Conservation (phyloP, 345 rosid genomes). For the Brassica carinata region DNA sequence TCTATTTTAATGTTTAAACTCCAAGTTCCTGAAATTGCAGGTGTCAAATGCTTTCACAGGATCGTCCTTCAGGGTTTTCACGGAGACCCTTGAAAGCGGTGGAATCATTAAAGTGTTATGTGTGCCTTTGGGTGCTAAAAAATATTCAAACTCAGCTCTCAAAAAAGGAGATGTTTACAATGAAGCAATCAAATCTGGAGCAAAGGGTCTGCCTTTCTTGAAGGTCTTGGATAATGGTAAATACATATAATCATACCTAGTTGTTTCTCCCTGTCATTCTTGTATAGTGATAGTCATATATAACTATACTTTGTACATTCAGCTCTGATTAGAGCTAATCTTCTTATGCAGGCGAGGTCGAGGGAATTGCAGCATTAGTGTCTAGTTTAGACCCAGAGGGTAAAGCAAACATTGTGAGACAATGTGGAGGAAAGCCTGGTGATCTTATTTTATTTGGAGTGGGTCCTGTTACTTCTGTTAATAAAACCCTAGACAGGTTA, state of each 20-base stretch:
- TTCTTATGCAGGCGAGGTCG: slow-evolving; percentile 44
- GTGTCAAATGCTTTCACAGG: slow-evolving; percentile 73
- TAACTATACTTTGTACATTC: background rate
- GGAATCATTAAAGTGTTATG: slow-evolving; percentile 80
- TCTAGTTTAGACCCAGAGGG: slow-evolving; percentile 63
- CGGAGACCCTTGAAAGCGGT: slow-evolving; percentile 67
- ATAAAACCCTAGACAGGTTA: slow-evolving; percentile 77
- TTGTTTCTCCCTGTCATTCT: background rate
- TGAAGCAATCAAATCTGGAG: slow-evolving; percentile 90
- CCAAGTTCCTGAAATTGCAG: slow-evolving; percentile 49
- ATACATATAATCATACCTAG: slow-evolving; percentile 12
- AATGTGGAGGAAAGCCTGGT: slow-evolving; percentile 76
- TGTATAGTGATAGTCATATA: too few relatives aligned
- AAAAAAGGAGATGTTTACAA: slow-evolving; percentile 87
- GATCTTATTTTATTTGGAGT: slow-evolving; percentile 93
- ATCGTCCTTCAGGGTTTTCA: slow-evolving; percentile 79
- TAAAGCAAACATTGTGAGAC: slow-evolving; percentile 53
- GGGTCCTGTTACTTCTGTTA: slow-evolving; percentile 71
- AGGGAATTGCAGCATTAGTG: slow-evolving; percentile 78
- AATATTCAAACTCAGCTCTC: slow-evolving; percentile 80
- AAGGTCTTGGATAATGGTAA: slow-evolving; percentile 91
- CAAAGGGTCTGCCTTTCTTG: slow-evolving; percentile 92
- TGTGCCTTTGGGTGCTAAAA: slow-evolving; percentile 77
- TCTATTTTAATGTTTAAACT: background rate
- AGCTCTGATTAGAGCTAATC: background rate